These are phyloP conservation scores for Colletotrichum gloeosporioides DNA, from an alignment of 2,329 filamentous ascomycete species.

Conservation along the genomic window DNA sequence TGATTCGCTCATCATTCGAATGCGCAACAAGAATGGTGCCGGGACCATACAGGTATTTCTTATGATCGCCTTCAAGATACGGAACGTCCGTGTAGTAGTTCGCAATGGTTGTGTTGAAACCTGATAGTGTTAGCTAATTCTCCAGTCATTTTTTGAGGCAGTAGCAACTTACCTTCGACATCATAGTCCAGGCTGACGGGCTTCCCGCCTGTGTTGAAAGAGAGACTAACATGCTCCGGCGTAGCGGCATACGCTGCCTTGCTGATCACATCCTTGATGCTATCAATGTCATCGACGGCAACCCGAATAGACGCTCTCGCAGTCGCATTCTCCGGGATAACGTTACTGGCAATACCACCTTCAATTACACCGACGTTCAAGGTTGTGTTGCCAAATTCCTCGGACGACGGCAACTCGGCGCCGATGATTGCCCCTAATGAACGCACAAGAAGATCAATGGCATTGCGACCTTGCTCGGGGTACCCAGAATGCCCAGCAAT, in stretches of 20 bases:
- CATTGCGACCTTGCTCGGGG: slow-evolving; percentile 85
- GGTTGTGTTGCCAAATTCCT: slow-evolving; percentile 85
- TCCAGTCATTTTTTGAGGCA: rapidly evolving
- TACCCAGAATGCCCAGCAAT: slow-evolving; percentile 89
- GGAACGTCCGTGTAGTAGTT: slow-evolving; percentile 96
- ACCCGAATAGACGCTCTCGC: slow-evolving; percentile 76
- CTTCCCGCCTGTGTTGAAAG: slow-evolving; percentile 72
- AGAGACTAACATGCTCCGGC: slow-evolving; percentile 64
- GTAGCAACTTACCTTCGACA: slow-evolving; percentile 65
- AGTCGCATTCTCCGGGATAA: slow-evolving; percentile 77
- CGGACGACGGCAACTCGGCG: slow-evolving; percentile 74
- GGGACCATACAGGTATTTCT: slow-evolving; percentile 70
- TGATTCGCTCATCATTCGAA: slow-evolving; percentile 80
- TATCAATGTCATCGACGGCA: slow-evolving; percentile 71
- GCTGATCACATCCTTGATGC: slow-evolving; percentile 59
- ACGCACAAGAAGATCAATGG: slow-evolving; percentile 79
- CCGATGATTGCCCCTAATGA: slow-evolving; percentile 70
- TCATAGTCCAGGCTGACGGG: slow-evolving; percentile 81
- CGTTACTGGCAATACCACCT: slow-evolving; percentile 86
- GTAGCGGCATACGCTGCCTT: slow-evolving; percentile 58
- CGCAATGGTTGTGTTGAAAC: slow-evolving; percentile 80
- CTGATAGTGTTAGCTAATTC: slow-evolving; percentile 36
- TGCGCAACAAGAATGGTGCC: slow-evolving; percentile 87
- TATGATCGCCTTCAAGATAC: slow-evolving; percentile 72
- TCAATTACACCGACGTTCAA: slow-evolving; percentile 82